Evolutionary conservation across 495 filamentous ascomycete genomes (phyloP).

Genomic region (Penicillium paxilli): DNA sequence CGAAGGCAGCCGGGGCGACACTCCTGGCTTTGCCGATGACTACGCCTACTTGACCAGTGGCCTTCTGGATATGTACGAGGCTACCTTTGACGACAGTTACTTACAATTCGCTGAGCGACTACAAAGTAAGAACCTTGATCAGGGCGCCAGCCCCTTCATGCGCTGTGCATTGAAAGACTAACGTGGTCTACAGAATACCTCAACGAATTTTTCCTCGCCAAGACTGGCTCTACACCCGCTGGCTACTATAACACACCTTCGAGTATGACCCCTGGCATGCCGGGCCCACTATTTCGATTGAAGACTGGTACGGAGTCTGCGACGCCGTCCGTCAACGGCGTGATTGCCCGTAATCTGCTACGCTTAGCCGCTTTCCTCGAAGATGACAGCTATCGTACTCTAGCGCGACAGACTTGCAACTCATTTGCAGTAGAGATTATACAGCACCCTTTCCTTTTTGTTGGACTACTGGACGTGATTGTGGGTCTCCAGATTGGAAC

Average conservation of each 20-base stretch:
- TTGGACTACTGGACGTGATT: slow-evolving; percentile 72
- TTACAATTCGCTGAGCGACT: slow-evolving; percentile 81
- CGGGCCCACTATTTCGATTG: slow-evolving; percentile 78
- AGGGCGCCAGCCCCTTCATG: neutral
- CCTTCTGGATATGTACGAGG: slow-evolving; percentile 83
- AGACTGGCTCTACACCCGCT: slow-evolving; percentile 42
- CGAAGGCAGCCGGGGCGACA: slow-evolving; percentile 65
- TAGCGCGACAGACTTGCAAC: slow-evolving; percentile 71
- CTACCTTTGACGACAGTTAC: slow-evolving; percentile 77
- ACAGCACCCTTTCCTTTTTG: slow-evolving; percentile 89
- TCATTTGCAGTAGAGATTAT: slow-evolving; percentile 89
- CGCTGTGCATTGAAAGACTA: slow-evolving; percentile 3
- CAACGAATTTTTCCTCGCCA: slow-evolving; percentile 68
- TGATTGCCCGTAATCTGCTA: slow-evolving; percentile 80
- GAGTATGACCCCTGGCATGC: slow-evolving; percentile 61
- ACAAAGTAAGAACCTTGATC: slow-evolving; percentile 58
- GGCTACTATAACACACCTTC: slow-evolving; percentile 88
- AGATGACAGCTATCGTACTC: slow-evolving; percentile 59
- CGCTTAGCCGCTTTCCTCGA: slow-evolving; percentile 71
- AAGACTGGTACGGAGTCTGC: slow-evolving; percentile 94
- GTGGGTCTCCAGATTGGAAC: slow-evolving; percentile 66
- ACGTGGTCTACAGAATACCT: slow-evolving; percentile 55
- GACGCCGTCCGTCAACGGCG: slow-evolving; percentile 84
- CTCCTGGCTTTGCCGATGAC: slow-evolving; percentile 86
- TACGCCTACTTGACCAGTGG: slow-evolving; percentile 90